Conservation (phyloP, 164 flowering plant species). For the Macadamia tetraphylla region DNA sequence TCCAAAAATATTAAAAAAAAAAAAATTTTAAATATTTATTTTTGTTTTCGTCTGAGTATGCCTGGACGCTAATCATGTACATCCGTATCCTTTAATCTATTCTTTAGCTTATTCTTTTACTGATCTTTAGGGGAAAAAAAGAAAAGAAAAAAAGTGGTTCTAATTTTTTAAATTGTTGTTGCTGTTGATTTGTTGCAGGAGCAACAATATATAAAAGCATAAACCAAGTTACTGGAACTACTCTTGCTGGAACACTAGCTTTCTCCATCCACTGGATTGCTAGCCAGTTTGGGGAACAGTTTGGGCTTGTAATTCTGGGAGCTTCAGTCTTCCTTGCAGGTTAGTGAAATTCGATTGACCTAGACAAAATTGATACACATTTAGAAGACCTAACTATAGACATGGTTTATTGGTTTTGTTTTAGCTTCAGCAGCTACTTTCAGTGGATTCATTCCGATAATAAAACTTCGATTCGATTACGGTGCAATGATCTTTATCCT, state of each 20-base stretch:
- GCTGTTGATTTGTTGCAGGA: constrained; percentile 42
- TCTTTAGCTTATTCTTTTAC: too few species aligned
- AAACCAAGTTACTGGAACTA: constrained; percentile 56
- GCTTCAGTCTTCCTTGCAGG: constrained; percentile 61
- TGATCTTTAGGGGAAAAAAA: too few species aligned
- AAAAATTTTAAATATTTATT: too few species aligned
- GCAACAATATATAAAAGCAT: constrained; percentile 54
- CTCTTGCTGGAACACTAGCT: constrained; percentile 58
- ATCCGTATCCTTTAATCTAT: too few species aligned
- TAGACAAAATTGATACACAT: background rate
- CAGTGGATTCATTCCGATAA: constrained; percentile 61
- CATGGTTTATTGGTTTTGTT: background rate
- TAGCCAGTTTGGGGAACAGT: constrained; percentile 34
- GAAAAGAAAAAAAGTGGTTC: too few species aligned
- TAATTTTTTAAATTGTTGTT: too few species aligned
- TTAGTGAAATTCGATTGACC: constrained; percentile 8
- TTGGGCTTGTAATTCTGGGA: constrained; percentile 58
- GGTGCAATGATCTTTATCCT: constrained; percentile 73
- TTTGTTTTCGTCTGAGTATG: too few species aligned
- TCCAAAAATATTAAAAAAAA: too few species aligned
- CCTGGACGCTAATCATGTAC: too few species aligned
- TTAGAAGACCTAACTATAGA: background rate
- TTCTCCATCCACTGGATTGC: constrained; percentile 66
- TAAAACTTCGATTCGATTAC: constrained; percentile 70
- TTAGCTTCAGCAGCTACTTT: constrained; percentile 76